These are phyloP conservation scores for Mikania micrantha DNA, from an alignment of 129 eudicot species.

Conservation along the genomic window DNA sequence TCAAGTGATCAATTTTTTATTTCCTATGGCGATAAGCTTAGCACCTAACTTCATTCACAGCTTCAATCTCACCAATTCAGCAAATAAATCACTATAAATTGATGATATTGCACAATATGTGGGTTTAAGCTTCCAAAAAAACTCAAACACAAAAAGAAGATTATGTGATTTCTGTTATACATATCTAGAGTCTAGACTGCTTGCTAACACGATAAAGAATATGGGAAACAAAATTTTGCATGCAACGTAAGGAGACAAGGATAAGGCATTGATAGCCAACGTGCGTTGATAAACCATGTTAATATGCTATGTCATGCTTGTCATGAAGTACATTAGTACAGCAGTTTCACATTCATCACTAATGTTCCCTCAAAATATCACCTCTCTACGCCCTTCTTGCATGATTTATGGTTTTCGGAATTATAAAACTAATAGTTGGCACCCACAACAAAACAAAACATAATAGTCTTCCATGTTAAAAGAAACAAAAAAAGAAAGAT, in stretches of 20 bases:
- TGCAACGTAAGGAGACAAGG: slow-evolving; percentile 1
- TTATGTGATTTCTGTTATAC: background rate
- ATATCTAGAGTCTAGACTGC: background rate
- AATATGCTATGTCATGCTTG: background rate
- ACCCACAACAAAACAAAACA: background rate
- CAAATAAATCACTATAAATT: background rate
- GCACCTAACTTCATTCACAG: background rate
- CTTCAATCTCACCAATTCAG: background rate
- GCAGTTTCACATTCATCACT: background rate
- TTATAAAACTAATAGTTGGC: background rate
- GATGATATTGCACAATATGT: background rate
- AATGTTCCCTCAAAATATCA: background rate
- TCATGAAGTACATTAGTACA: background rate
- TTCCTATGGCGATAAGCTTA: background rate
- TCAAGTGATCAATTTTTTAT: background rate
- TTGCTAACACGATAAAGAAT: background rate
- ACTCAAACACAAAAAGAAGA: background rate
- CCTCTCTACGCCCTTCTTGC: background rate
- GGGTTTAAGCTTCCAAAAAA: background rate
- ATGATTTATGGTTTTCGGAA: background rate
- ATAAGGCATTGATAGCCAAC: slow-evolving; percentile 3
- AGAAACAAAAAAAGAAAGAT: background rate
- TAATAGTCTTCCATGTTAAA: background rate
- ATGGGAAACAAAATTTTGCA: background rate
- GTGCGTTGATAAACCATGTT: background rate